Conservation (phyloP, 2,329 filamentous ascomycete genomes). For the Sporothrix curviconia region DNA sequence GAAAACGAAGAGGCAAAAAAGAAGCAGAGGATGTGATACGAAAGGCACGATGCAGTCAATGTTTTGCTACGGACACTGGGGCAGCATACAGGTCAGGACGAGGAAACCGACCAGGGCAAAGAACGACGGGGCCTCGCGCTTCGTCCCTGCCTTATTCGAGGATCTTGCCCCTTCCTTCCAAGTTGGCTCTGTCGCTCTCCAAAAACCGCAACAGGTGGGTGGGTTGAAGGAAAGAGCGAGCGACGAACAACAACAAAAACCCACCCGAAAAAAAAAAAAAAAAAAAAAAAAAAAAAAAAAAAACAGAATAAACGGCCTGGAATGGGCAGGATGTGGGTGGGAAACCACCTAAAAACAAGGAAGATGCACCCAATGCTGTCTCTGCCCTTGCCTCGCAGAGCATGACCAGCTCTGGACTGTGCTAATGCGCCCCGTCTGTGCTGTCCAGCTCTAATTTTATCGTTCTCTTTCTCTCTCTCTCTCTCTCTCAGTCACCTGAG, state of each 20-base stretch:
- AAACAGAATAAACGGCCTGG: too few species aligned
- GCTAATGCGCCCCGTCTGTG: background rate
- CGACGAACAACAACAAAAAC: background rate
- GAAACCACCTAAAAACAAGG: background rate
- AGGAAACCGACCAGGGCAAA: background rate
- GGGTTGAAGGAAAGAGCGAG: background rate
- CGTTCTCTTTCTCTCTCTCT: background rate
- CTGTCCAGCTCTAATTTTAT: background rate
- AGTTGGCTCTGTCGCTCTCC: background rate
- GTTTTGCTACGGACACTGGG: background rate
- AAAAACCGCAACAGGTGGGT: background rate
- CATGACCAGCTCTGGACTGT: background rate
- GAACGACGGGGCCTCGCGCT: conserved; percentile 1
- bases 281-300: too few species aligned
- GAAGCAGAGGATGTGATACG: background rate
- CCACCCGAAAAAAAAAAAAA: too few species aligned
- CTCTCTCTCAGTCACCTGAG: too few species aligned
- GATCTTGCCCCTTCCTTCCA: conserved; percentile 3
- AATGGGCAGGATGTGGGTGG: background rate
- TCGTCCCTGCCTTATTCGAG: background rate
- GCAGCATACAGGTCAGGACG: background rate
- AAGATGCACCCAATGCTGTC: background rate
- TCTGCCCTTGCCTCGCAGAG: background rate
- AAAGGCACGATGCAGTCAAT: background rate
- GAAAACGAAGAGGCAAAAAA: background rate